Evolutionary conservation across 345 rosid species (phyloP).

Genomic region (Noccaea bulbosa): DNA sequence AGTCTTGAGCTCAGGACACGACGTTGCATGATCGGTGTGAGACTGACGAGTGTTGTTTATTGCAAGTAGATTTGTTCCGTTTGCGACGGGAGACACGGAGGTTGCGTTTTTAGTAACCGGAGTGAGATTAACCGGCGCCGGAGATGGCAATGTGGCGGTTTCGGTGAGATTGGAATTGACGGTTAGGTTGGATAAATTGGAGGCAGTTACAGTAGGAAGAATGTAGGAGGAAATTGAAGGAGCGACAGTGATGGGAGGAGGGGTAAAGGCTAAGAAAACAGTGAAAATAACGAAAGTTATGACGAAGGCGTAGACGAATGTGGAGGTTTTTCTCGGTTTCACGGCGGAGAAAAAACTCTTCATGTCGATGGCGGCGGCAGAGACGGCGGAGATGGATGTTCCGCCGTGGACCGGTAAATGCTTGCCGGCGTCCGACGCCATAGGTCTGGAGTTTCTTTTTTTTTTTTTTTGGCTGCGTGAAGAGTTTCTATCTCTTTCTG

Average conservation of each 20-base stretch:
- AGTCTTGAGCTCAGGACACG: constrained; percentile 36
- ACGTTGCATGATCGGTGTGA: constrained; percentile 30
- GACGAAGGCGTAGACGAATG: constrained; percentile 67
- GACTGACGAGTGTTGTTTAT: constrained; percentile 25
- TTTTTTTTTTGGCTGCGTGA: too few species aligned
- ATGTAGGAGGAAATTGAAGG: constrained; percentile 58
- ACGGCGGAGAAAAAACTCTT: constrained; percentile 50
- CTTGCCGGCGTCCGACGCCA: constrained; percentile 67
- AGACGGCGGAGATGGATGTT: constrained; percentile 33
- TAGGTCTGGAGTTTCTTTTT: constrained; percentile 21
- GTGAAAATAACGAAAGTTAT: constrained; percentile 70
- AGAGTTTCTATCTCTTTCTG: background rate
- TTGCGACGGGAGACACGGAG: background rate
- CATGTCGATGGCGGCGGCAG: constrained; percentile 47
- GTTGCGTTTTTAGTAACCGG: constrained; percentile 33
- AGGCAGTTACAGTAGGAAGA: constrained; percentile 48
- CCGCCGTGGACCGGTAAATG: constrained; percentile 48
- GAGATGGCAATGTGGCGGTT: constrained; percentile 12
- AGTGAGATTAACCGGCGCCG: constrained; percentile 22
- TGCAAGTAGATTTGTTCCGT: constrained; percentile 37
- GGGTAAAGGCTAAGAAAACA: constrained; percentile 64
- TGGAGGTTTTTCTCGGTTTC: constrained; percentile 58
- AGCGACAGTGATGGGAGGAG: constrained; percentile 57
- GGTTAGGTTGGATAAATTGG: constrained; percentile 11
- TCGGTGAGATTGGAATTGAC: constrained; percentile 8